Percentiles rank a stretch among this genome's conserved stretches.
These are phyloP conservation scores for Fraxinus paxiana DNA, from an alignment of 305 asterid genomes.

Conservation along the genomic window DNA sequence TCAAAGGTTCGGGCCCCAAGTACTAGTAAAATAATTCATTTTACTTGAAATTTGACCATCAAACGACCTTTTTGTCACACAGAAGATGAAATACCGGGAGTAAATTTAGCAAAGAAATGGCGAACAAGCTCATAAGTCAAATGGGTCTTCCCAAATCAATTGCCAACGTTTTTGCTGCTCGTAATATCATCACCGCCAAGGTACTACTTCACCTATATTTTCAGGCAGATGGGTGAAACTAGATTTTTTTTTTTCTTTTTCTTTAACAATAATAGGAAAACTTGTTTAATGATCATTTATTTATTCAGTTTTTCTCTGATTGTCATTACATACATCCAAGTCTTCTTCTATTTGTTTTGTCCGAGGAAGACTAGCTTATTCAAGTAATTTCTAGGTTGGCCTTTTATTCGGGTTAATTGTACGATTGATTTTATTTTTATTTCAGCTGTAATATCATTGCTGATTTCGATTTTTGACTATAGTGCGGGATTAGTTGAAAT, in stretches of 20 bases:
- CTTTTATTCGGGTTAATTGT: not conserved
- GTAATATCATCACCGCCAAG: conserved; percentile 74
- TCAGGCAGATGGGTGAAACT: not conserved
- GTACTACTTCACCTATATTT: conserved; percentile 21
- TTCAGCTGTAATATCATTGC: not conserved
- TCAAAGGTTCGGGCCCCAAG: no score
- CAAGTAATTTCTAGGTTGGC: not conserved
- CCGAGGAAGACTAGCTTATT: not conserved
- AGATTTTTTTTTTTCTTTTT: not conserved
- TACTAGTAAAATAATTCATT: no score
- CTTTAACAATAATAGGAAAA: not conserved
- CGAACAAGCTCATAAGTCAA: conserved; percentile 68
- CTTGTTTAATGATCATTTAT: not conserved
- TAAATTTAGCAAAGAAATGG: conserved; percentile 36
- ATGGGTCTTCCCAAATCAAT: conserved; percentile 66
- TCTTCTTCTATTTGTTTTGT: not conserved
- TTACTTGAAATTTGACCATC: no score
- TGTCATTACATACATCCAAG: not conserved
- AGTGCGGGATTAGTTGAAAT: not conserved
- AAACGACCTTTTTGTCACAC: no score
- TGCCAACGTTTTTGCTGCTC: conserved; percentile 65
- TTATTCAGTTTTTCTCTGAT: not conserved
- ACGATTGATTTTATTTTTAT: not conserved
- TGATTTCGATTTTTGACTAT: not conserved
- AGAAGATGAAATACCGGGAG: not conserved